Conservation (phyloP, 139 green algal genomes). For the Astrephomene gubernaculifera region DNA sequence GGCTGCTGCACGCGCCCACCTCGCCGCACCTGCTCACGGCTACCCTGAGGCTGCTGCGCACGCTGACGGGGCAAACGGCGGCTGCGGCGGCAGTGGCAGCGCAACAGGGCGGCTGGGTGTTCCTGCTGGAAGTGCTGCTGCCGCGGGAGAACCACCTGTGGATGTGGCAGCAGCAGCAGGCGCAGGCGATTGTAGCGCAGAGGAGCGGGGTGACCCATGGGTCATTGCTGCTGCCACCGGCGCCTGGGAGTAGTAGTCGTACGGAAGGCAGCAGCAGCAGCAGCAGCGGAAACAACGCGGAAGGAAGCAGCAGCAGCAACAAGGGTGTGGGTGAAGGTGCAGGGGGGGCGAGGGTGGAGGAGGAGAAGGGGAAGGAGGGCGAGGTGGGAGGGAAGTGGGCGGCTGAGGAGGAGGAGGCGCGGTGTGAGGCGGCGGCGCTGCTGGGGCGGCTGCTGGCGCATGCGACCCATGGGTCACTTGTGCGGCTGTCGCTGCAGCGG, state of each 20-base stretch:
- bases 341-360: too few species aligned
- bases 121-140: constrained; percentile 82
- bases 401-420: neutral
- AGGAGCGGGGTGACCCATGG: too few species aligned
- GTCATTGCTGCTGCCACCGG: too few species aligned
- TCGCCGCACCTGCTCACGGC: constrained; percentile 51
- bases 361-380: neutral
- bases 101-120: constrained; percentile 65
- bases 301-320: too few species aligned
- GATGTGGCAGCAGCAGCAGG: constrained; percentile 13
- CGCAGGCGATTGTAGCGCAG: neutral
- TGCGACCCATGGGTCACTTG: constrained; percentile 76
- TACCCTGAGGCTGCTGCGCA: constrained; percentile 75
- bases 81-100: constrained; percentile 31
- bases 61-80: constrained; percentile 49
- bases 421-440: constrained; percentile 68
- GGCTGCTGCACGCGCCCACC: constrained; percentile 72
- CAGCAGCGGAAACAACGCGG: too few species aligned
- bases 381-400: neutral
- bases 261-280: too few species aligned
- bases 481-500: constrained; percentile 71
- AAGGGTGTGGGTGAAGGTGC: too few species aligned
- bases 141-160: constrained; percentile 45
- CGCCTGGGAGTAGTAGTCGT: too few species aligned
- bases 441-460: constrained; percentile 72